Conservation (phyloP, 2,329 filamentous ascomycete species). For the Calcarisporium arbuscula region DNA sequence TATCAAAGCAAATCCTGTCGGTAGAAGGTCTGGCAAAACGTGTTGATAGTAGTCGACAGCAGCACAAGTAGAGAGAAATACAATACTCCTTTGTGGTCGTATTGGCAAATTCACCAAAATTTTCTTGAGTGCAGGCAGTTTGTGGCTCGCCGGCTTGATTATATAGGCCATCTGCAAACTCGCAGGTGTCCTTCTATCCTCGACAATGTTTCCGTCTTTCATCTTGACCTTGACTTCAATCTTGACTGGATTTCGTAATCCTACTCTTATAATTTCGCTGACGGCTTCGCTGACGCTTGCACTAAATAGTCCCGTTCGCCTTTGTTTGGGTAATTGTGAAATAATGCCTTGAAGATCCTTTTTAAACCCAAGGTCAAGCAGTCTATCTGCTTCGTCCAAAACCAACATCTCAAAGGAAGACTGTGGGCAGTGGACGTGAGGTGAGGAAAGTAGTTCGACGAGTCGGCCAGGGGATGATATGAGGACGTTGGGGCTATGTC, state of each 20-base stretch:
- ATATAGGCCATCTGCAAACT: constrained; percentile 90
- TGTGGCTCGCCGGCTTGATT: constrained; percentile 67
- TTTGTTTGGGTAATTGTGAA: constrained; percentile 79
- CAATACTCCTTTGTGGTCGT: constrained; percentile 74
- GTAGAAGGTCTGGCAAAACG: constrained; percentile 67
- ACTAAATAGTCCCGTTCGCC: constrained; percentile 88
- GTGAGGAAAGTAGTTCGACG: constrained; percentile 78
- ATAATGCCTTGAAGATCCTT: constrained; percentile 83
- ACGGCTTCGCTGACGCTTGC: constrained; percentile 95
- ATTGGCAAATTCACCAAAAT: constrained; percentile 66
- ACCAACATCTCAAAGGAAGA: constrained; percentile 89
- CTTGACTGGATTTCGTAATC: constrained; percentile 88
- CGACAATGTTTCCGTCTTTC: constrained; percentile 56
- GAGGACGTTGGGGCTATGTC: constrained; percentile 78
- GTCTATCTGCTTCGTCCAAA: constrained; percentile 86
- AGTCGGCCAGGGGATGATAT: constrained; percentile 88
- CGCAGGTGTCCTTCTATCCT: constrained; percentile 84
- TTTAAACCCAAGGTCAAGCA: constrained; percentile 92
- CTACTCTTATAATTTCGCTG: constrained; percentile 85
- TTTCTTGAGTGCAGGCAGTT: constrained; percentile 66
- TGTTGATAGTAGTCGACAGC: constrained; percentile 92
- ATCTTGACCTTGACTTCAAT: constrained; percentile 87
- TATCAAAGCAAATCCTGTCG: constrained; percentile 61
- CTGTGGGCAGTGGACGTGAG: constrained; percentile 80
- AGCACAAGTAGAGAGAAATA: constrained; percentile 91